A percentile compares a stretch with the other conserved stretches of the same genome.
Conservation (phyloP, 371 early-diverging fungal species). For the Rhizopus arrhizus region DNA sequence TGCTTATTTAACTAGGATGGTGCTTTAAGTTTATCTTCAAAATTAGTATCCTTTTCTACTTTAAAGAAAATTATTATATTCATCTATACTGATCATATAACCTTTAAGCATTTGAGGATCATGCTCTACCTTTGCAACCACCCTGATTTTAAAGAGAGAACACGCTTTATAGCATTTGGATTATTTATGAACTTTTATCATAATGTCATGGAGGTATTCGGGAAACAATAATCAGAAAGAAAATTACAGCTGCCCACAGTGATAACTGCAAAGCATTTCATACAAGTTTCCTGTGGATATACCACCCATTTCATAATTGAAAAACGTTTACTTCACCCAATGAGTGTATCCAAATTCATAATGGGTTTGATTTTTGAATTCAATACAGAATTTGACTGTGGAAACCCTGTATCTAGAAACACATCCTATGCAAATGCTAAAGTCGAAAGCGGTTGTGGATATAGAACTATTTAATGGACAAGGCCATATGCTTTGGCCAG, state of each 20-base stretch:
- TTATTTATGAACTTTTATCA: not conserved
- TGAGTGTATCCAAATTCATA: constrained; percentile 19
- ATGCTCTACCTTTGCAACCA: too few species aligned
- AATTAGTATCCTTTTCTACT: too few species aligned
- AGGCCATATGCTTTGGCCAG: constrained; percentile 61
- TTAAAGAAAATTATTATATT: too few species aligned
- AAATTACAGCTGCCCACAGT: constrained; percentile 37
- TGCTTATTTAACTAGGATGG: too few species aligned
- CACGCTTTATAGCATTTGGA: too few species aligned
- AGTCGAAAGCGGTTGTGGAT: constrained; percentile 41
- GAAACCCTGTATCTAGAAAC: constrained; percentile 13
- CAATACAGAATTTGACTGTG: constrained; percentile 22
- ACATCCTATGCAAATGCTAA: constrained; percentile 30
- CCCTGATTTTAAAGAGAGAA: too few species aligned
- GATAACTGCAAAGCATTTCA: constrained; percentile 51
- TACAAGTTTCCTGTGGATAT: constrained; percentile 42
- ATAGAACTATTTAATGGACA: constrained; percentile 54
- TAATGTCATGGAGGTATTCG: constrained; percentile 57
- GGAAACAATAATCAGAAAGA: constrained; percentile 53
- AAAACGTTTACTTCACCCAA: constrained; percentile 25
- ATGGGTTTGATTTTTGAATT: constrained; percentile 19
- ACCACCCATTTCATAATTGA: constrained; percentile 31
- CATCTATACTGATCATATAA: too few species aligned
- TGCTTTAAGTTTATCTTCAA: too few species aligned
- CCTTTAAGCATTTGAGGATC: too few species aligned